Percentiles rank a stretch among this genome's conserved stretches.
phyloP scores from a whole-genome alignment of 2,329 filamentous ascomycete species.

The Pseudogymnoascus sp. region DNA sequence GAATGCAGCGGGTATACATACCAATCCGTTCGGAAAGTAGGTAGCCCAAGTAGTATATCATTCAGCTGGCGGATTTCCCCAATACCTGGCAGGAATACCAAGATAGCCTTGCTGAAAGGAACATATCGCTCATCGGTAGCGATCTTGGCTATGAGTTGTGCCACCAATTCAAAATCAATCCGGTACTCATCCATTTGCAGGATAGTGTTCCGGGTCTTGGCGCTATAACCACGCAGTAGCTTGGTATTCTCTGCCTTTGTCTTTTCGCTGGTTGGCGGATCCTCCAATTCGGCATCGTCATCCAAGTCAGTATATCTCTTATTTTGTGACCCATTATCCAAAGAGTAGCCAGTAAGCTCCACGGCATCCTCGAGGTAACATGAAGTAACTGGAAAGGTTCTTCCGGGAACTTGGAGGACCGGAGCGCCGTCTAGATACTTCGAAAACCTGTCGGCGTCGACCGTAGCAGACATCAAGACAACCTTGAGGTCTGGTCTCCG shows the following conservation, averaged over 20 bases:
- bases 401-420: conserved; percentile 80
- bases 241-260: conserved; percentile 48
- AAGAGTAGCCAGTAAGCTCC: conserved; percentile 69
- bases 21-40: conserved; percentile 68
- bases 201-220: conserved; percentile 65
- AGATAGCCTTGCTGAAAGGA: conserved; percentile 75
- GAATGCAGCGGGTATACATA: conserved; percentile 86
- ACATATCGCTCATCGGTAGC: conserved; percentile 57
- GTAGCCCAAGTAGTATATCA: conserved; percentile 71
- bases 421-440: conserved; percentile 78
- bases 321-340: conserved; percentile 37
- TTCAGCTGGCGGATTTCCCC: conserved; percentile 86
- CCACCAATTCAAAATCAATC: conserved; percentile 80
- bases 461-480: conserved; percentile 93
- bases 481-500: conserved; percentile 79
- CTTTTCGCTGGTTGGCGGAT: conserved; percentile 39
- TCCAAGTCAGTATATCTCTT: conserved; percentile 52
- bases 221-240: conserved; percentile 63
- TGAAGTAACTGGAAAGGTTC: conserved; percentile 86
- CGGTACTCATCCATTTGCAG: conserved; percentile 79
- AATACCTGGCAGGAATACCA: conserved; percentile 93
- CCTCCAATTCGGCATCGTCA: conserved; percentile 45
- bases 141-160: conserved; percentile 68
- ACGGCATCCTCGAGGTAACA: conserved; percentile 88
- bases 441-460: conserved; percentile 86